Evolutionary conservation across 768 basidiomycete genomes (phyloP).

Genomic region (Xerocomus brunneocitrinus): DNA sequence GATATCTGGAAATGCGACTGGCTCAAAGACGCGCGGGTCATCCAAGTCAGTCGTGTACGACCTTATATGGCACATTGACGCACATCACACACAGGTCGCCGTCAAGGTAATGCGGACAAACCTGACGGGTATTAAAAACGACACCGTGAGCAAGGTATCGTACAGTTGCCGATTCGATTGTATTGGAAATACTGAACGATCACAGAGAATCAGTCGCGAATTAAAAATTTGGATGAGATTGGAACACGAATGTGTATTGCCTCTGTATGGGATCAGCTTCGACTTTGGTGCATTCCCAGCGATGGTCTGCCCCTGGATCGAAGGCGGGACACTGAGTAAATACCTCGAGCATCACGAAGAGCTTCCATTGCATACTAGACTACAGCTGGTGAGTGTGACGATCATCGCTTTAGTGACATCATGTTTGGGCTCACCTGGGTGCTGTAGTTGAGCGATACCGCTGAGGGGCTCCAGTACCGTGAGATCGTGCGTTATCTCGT

Average conservation of each 20-base stretch:
- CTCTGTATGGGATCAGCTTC: constrained; percentile 24
- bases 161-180: background rate
- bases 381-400: constrained; percentile 15
- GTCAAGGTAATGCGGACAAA: constrained; percentile 26
- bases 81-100: constrained; percentile 16
- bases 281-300: constrained; percentile 30
- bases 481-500: background rate
- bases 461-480: constrained; percentile 22
- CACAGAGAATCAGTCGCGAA: constrained; percentile 14
- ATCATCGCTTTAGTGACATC: background rate
- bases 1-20: constrained; percentile 25
- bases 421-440: background rate
- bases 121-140: constrained; percentile 3
- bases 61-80: background rate
- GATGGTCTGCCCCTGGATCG: constrained; percentile 34
- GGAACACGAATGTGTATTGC: constrained; percentile 26
- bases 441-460: constrained; percentile 15
- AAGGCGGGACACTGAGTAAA: constrained; percentile 24
- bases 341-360: constrained; percentile 18
- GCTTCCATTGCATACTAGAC: background rate
- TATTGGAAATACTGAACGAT: background rate
- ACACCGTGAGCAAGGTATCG: constrained; percentile 12
- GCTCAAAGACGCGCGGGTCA: constrained; percentile 12
- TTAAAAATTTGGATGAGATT: constrained; percentile 25
- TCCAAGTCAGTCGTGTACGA: constrained; percentile 16